phyloP scores from a whole-genome alignment of 768 basidiomycete genomes.

The Mycena epipterygia region DNA sequence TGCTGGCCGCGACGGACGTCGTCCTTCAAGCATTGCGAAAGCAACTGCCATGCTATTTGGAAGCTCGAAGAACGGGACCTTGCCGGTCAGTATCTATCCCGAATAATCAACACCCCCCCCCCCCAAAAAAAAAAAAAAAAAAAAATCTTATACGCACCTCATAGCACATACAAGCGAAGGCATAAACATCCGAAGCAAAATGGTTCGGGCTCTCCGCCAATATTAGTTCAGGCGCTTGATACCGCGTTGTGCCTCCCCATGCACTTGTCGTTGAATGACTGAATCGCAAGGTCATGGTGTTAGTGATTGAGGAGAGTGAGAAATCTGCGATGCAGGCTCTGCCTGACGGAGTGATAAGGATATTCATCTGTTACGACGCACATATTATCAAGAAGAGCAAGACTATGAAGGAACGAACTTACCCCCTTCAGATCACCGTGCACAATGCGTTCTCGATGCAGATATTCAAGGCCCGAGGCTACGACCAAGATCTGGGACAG shows the following conservation, averaged over 20 bases:
- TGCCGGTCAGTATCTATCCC: conserved; percentile 25
- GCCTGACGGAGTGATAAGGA: conserved; percentile 34
- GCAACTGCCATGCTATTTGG: conserved; percentile 3
- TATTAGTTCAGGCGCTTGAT: conserved; percentile 28
- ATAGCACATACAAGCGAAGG: conserved; percentile 30
- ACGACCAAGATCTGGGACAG: neutral
- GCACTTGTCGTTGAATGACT: conserved; percentile 22
- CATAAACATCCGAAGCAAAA: conserved; percentile 29
- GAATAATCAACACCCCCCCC: neutral
- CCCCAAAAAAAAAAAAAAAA: too few relatives aligned
- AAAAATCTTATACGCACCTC: conserved; percentile 6
- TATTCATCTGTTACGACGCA: conserved; percentile 27
- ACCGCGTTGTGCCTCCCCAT: conserved; percentile 26
- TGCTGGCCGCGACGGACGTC: conserved; percentile 21
- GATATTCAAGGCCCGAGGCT: conserved; percentile 17
- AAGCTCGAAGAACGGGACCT: conserved; percentile 22
- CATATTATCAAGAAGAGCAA: too few relatives aligned
- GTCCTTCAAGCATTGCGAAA: neutral
- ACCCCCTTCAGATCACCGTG: conserved; percentile 40
- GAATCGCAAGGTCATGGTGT: conserved; percentile 20
- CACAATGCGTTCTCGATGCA: conserved; percentile 29
- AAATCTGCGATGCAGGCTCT: conserved; percentile 36
- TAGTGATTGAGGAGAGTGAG: conserved; percentile 28
- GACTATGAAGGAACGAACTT: too few relatives aligned
- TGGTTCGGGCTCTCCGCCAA: neutral